These are phyloP conservation scores for Colletotrichum siamense DNA, from an alignment of 2,329 filamentous ascomycete species.

Conservation along the genomic window DNA sequence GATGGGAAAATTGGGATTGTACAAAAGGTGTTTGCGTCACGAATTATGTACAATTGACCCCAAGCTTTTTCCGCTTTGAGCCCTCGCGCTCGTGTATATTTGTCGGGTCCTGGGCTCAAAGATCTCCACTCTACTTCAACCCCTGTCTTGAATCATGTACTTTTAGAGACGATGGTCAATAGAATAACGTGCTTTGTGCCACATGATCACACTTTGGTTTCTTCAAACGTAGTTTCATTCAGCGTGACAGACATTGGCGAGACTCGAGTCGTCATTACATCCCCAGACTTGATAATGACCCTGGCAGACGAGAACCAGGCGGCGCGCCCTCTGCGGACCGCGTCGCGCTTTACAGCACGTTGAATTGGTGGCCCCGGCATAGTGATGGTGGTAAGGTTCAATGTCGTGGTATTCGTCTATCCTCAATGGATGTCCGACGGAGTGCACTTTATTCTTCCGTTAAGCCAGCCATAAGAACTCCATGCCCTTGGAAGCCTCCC, in stretches of 20 bases:
- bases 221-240: not conserved
- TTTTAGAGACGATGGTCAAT: conserved; percentile 34
- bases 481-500: conserved; percentile 45
- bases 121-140: conserved; percentile 49
- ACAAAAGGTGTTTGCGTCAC: conserved; percentile 26
- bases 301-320: not conserved
- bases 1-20: conserved; percentile 13
- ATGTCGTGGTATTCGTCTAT: conserved; percentile 50
- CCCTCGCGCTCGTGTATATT: conserved; percentile 41
- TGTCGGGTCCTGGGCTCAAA: conserved; percentile 35
- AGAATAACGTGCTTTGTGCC: conserved; percentile 13
- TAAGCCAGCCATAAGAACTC: conserved; percentile 49
- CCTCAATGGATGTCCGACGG: conserved; percentile 46
- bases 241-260: not conserved
- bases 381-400: conserved; percentile 30
- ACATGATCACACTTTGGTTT: not conserved
- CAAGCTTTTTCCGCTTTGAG: conserved; percentile 19
- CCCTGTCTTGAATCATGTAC: conserved; percentile 40
- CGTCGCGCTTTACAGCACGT: conserved; percentile 1
- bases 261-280: conserved; percentile 13
- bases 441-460: conserved; percentile 43
- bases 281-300: conserved; percentile 1
- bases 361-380: not conserved
- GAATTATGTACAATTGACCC: conserved; percentile 29
- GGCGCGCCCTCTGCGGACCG: not conserved